A percentile compares a stretch with the other conserved stretches of the same genome.
phyloP scores from a whole-genome alignment of 2,329 filamentous ascomycete species.

The Onygena corvina region DNA sequence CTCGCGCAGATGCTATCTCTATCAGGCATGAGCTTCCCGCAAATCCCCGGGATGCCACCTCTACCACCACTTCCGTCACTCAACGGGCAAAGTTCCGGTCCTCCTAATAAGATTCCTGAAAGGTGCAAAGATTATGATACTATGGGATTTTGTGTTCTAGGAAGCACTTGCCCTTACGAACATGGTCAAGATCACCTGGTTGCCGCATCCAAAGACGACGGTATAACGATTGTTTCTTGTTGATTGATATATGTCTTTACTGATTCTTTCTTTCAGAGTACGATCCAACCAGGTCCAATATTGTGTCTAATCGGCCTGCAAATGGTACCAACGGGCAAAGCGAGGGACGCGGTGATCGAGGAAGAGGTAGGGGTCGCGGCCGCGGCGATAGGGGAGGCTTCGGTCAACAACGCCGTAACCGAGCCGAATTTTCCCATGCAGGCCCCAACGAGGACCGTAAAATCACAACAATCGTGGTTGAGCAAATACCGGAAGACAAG shows the following conservation, averaged over 20 bases:
- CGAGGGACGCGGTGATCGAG: constrained; percentile 14
- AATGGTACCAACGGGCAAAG: constrained; percentile 17
- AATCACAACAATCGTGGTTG: constrained; percentile 47
- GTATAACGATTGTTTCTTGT: constrained; percentile 17
- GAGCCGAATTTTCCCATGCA: constrained; percentile 43
- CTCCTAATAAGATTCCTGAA: constrained; percentile 26
- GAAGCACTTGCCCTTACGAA: constrained; percentile 46
- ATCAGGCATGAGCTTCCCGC: constrained; percentile 42
- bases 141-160: constrained; percentile 47
- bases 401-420: constrained; percentile 29
- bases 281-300: constrained; percentile 41
- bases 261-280: constrained; percentile 34
- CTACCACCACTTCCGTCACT: constrained; percentile 16
- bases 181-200: constrained; percentile 40
- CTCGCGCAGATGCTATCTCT: constrained; percentile 44
- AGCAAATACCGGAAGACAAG: constrained; percentile 49
- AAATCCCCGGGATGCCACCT: constrained; percentile 36
- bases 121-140: constrained; percentile 48
- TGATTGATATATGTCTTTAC: neutral
- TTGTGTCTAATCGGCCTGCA: constrained; percentile 25
- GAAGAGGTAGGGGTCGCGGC: constrained; percentile 28
- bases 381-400: constrained; percentile 33
- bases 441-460: constrained; percentile 43
- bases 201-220: constrained; percentile 29
- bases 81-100: constrained; percentile 16